Conservation (phyloP, 257 asterid species). For the Rubia yunnanensis region DNA sequence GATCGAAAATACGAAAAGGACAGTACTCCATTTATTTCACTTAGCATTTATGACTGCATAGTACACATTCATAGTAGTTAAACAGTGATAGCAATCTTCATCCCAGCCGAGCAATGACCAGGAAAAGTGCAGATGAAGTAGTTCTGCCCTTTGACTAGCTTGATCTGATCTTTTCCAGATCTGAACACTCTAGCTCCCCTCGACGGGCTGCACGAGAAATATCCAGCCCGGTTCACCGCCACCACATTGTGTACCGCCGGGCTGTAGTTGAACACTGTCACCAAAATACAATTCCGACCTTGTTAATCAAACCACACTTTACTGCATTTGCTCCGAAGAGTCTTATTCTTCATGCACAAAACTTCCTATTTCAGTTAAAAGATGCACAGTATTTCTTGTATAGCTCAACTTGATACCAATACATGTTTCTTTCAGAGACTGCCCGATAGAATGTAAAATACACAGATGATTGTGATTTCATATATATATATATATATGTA, state of each 20-base stretch:
- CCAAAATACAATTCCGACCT: neutral
- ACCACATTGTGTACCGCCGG: constrained; percentile 28
- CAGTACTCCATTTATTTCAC: too few species aligned
- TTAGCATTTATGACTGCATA: neutral
- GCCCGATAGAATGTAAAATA: too few species aligned
- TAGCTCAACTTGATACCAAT: too few species aligned
- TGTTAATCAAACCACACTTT: neutral
- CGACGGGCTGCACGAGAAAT: constrained; percentile 16
- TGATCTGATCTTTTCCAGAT: constrained; percentile 45
- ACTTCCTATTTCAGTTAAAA: too few species aligned
- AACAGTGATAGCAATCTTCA: constrained; percentile 53
- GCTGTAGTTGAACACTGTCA: constrained; percentile 27
- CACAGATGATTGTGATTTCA: too few species aligned
- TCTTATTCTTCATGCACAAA: too few species aligned
- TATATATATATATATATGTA: too few species aligned
- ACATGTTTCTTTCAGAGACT: too few species aligned
- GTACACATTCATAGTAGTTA: neutral
- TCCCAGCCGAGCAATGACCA: constrained; percentile 50
- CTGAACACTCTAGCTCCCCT: constrained; percentile 15
- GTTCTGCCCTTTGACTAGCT: constrained; percentile 38
- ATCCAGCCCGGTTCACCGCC: constrained; percentile 19
- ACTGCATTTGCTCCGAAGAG: too few species aligned
- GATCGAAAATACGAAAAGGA: too few species aligned
- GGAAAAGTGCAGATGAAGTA: constrained; percentile 52
- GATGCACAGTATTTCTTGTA: too few species aligned